These are phyloP conservation scores for Ophiostoma triangulosporum DNA, from an alignment of 2,329 filamentous ascomycete genomes.

Conservation along the genomic window DNA sequence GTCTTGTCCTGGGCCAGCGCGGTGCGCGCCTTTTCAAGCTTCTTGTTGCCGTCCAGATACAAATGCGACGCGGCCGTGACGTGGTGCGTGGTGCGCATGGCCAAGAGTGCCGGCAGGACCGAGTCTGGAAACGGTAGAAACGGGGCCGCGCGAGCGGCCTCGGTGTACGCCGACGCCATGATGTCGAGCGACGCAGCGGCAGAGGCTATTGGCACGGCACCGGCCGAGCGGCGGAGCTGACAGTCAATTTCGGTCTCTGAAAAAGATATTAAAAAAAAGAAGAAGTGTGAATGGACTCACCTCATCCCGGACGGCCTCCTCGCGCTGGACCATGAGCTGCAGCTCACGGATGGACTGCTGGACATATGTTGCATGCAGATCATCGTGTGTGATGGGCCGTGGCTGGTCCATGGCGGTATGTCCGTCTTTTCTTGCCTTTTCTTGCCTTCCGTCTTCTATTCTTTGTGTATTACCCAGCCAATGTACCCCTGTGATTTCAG, in stretches of 20 bases:
- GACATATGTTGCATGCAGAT: slow-evolving; percentile 38
- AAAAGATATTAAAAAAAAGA: background rate
- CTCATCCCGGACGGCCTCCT: slow-evolving; percentile 35
- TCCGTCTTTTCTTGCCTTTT: background rate
- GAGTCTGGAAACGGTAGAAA: slow-evolving; percentile 55
- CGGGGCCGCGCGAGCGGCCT: slow-evolving; percentile 46
- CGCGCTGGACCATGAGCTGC: slow-evolving; percentile 41
- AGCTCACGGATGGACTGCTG: slow-evolving; percentile 56
- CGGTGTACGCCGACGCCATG: slow-evolving; percentile 53
- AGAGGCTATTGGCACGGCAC: slow-evolving; percentile 9
- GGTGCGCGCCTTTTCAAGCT: background rate
- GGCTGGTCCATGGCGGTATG: slow-evolving; percentile 17
- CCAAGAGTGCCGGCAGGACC: slow-evolving; percentile 56
- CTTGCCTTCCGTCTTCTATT: background rate
- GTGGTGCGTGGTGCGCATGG: slow-evolving; percentile 51
- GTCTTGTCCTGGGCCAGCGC: slow-evolving; percentile 37
- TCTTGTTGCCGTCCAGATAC: slow-evolving; percentile 38
- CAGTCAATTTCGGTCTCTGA: background rate
- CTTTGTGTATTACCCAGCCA: too few species aligned
- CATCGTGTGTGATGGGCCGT: slow-evolving; percentile 21
- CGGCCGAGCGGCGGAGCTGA: slow-evolving; percentile 14
- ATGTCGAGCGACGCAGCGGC: slow-evolving; percentile 27
- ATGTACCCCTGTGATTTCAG: background rate
- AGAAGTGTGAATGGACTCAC: slow-evolving; percentile 19
- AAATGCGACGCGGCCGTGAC: slow-evolving; percentile 50